Conservation (phyloP, 2,329 filamentous ascomycete species). For the Botryotinia convoluta region DNA sequence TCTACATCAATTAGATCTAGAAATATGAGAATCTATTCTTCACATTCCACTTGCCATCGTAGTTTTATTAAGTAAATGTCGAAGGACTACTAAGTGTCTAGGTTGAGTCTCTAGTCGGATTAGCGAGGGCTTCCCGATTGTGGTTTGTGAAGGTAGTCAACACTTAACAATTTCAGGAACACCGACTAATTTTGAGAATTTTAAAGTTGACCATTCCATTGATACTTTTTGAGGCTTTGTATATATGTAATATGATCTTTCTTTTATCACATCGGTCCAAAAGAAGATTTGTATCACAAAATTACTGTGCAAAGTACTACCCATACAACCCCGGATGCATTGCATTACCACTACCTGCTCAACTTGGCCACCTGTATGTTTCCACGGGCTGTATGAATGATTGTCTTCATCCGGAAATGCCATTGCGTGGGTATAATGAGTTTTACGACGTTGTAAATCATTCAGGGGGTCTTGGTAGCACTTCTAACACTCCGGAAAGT, state of each 20-base stretch:
- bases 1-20: background rate
- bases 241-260: background rate
- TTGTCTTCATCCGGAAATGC: background rate
- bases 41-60: background rate
- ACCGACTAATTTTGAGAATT: background rate
- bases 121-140: conserved; percentile 12
- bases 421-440: background rate
- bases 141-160: conserved; percentile 7
- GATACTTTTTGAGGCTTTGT: background rate
- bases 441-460: background rate
- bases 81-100: background rate
- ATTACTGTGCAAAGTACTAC: background rate
- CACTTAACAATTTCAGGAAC: conserved; percentile 7
- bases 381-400: background rate
- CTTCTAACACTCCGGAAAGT: background rate
- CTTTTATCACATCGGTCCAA: background rate
- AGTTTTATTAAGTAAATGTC: background rate
- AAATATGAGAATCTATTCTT: background rate
- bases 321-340: background rate
- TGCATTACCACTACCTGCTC: background rate
- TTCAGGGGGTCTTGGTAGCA: background rate
- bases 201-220: background rate
- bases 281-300: background rate
- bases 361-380: background rate
- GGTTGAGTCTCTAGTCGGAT: background rate